Evolutionary conservation across 495 filamentous ascomycete species (phyloP), one percentile per base, ranked within the genome.

Genomic region (Staphylotrichum longicolle): DNA sequence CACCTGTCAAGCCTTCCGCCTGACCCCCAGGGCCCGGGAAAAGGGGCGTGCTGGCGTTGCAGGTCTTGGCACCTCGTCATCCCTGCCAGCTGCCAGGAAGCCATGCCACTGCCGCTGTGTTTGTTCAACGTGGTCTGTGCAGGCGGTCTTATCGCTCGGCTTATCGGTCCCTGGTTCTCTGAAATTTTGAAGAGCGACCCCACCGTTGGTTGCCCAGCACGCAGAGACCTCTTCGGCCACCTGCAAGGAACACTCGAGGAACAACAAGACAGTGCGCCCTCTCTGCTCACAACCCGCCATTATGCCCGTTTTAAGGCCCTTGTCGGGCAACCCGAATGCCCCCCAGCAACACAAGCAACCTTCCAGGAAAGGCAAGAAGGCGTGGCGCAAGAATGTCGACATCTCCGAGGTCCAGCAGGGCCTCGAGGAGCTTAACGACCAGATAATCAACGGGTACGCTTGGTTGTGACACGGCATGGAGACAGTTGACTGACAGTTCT

Each of bases 351-450:
- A 79, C 71, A 92, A 87, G 65, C 94, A 98, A 74, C 86, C 93
- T 46, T 96, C 93, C 10, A 82, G 94, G 69, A 98, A 98, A 74
- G 93, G 94, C 63, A 98, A 98, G 78, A 96, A 93, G 75, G 94
- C 94, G 20, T 98, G 94, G 94, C 83, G 94, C 66, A 98, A 98
- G 74, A 95, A 98, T 78, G 90, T 98, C 68, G 91, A 98, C 74
- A 82, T 98, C 52, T 85, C 90, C 12, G 87, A 94, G 57, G 81
- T 98, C 32, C 82, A 91, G 65, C 79, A 87, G 63, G 94, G 95
- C 48, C 84, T 98, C 48, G 89, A 95, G 59, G 76, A 87, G 62
- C 78, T 91, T 65, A 89, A 92, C 62, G 89, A 93, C 47, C 91
- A 96, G 77, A 86, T 95, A 64, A 91, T 95, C 62, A 84, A 86